These are phyloP conservation scores for Lantana camara DNA, from an alignment of 257 asterid genomes.

Conservation along the genomic window DNA sequence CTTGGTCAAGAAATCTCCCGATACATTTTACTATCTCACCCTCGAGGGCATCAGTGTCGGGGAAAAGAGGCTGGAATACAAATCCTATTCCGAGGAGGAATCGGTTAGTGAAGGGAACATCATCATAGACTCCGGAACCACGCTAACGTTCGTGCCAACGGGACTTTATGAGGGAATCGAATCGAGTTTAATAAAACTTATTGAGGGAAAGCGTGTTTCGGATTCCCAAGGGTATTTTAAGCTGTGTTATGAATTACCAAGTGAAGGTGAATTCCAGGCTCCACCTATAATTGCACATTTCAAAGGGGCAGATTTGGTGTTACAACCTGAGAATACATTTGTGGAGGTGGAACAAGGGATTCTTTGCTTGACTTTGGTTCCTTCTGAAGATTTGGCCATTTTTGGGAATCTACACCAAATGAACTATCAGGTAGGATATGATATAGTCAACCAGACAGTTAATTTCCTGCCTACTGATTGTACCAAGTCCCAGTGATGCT, in stretches of 20 bases:
- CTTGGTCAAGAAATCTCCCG: conserved; percentile 30
- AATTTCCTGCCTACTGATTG: conserved; percentile 49
- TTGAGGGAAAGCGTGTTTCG: conserved; percentile 8
- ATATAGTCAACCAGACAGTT: conserved; percentile 37
- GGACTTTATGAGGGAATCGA: conserved; percentile 33
- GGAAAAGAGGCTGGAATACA: neutral
- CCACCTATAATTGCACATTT: conserved; percentile 49
- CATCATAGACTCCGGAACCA: conserved; percentile 67
- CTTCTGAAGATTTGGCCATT: conserved; percentile 32
- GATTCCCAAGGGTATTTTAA: conserved; percentile 22
- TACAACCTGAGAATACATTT: conserved; percentile 37
- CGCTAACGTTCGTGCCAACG: conserved; percentile 42
- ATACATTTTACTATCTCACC: conserved; percentile 42
- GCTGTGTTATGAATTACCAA: conserved; percentile 34
- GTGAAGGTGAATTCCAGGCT: neutral
- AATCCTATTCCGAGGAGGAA: neutral
- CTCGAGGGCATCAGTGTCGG: conserved; percentile 51
- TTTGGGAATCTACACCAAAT: conserved; percentile 54
- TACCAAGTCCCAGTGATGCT: conserved; percentile 21
- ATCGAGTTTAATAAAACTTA: conserved; percentile 1
- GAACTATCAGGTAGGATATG: conserved; percentile 55
- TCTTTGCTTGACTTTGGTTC: conserved; percentile 42
- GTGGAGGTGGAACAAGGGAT: conserved; percentile 38
- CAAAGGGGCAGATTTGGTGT: conserved; percentile 44
- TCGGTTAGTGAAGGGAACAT: conserved; percentile 36